phyloP scores from a whole-genome alignment of 73 alveolate species.

The Paramecium sexaurelia region DNA sequence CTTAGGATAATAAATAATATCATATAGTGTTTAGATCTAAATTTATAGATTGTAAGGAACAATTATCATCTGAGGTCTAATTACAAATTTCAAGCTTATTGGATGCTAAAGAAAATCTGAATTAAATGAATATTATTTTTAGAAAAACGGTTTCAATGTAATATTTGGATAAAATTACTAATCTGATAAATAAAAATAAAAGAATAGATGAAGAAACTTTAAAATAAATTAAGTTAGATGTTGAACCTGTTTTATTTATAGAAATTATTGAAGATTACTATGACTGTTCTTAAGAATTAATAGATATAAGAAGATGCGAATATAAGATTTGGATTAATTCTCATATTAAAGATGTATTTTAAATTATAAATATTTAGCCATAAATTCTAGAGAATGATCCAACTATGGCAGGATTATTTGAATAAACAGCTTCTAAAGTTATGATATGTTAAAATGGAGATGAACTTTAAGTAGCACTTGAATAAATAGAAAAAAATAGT shows the following conservation, averaged over 20 bases:
- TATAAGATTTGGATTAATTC: conserved; percentile 30
- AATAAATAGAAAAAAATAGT: background rate
- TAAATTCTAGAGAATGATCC: conserved; percentile 23
- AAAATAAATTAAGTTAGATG: background rate
- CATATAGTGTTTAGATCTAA: background rate
- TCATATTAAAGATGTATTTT: background rate
- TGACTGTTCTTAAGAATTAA: background rate
- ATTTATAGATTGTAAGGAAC: background rate
- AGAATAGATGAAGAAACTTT: background rate
- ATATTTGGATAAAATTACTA: background rate
- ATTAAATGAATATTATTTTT: background rate
- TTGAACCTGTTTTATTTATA: background rate
- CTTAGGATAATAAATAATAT: background rate
- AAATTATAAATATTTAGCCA: background rate
- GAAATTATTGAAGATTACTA: background rate
- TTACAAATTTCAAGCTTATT: background rate
- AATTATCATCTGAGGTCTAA: background rate
- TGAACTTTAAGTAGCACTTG: conserved; percentile 2
- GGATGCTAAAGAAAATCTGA: background rate
- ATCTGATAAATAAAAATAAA: background rate
- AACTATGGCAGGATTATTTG: background rate
- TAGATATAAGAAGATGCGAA: background rate
- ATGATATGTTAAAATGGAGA: background rate
- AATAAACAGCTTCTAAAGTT: background rate
- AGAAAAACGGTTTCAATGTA: background rate